A percentile compares a stretch with the other conserved stretches of the same genome.
Evolutionary conservation across 148 eudicot genomes (phyloP).

Genomic region (Hydrangea macrophylla): DNA sequence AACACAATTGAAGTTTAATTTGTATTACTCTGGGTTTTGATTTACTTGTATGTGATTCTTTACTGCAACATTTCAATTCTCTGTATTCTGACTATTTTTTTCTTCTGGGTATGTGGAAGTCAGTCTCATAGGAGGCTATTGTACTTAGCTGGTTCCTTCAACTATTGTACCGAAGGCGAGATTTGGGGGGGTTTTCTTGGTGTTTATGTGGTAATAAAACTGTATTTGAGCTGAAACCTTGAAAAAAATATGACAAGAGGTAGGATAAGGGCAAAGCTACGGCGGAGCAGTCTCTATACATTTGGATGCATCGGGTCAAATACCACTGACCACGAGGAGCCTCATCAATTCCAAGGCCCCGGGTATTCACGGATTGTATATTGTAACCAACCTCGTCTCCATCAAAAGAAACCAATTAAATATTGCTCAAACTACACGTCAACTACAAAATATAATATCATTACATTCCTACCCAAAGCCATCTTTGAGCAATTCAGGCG

Average conservation of each 20-base stretch:
- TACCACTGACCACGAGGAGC: conserved; percentile 22
- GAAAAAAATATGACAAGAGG: conserved; percentile 58
- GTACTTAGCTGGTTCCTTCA: background rate
- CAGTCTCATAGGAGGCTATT: conserved; percentile 3
- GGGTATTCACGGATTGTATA: conserved; percentile 67
- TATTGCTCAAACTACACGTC: conserved; percentile 76
- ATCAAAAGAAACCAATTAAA: conserved; percentile 57
- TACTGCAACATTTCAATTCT: background rate
- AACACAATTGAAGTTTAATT: background rate
- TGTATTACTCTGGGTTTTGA: background rate
- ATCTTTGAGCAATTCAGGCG: conserved; percentile 93
- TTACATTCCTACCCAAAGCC: conserved; percentile 82
- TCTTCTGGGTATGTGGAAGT: background rate
- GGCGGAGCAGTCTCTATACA: conserved; percentile 70
- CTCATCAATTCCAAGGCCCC: conserved; percentile 49
- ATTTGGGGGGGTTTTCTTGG: conserved; percentile 3
- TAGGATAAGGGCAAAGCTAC: conserved; percentile 64
- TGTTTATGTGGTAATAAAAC: conserved; percentile 4
- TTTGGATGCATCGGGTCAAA: conserved; percentile 51
- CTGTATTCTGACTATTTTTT: background rate
- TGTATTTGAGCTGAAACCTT: conserved; percentile 21
- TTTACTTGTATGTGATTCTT: background rate
- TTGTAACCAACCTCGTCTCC: conserved; percentile 68
- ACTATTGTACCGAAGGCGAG: background rate
- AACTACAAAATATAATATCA: conserved; percentile 75